Evolutionary conservation across 257 asterid species (phyloP), one percentile per base, ranked within the genome.

Genomic region (Jasminum sambac): DNA sequence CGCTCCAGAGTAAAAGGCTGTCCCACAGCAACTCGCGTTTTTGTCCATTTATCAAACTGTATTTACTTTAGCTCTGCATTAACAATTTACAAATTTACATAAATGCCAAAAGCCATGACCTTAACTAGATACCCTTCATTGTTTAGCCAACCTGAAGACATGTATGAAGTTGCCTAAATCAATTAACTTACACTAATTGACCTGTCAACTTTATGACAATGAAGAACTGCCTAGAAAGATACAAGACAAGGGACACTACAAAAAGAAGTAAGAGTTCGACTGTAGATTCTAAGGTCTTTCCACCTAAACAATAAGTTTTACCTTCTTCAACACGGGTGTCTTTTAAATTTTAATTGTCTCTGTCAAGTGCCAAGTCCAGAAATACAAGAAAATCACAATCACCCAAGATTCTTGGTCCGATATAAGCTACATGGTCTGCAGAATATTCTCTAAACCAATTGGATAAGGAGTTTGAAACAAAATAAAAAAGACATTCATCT

Each of bases 311-410:
- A 68, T 19, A 48, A 37, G 63, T 58, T 60, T 36, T 21, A 69
- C 77, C 72, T n/a, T 71, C 70, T 74, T 69, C 72, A 69, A 60
- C 77, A 70, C 71, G 40, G 44, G 2, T 71, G 52, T 57, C 7
- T 17, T 5, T 8, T 48, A n/a, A 42, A 12, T 19, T 40, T 17
- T 48, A 52, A 63, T 34, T 61, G 13, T 50, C 52, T 58, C 19
- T 36, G 34, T 37, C 48, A 66, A 52, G 70, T 60, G 59, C 66
- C 50, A 42, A 80, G 44, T 68, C 58, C 38, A 63, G 23, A 71
- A 24, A 59, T 3, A 21, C 43, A 60, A 13, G 8, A 59, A 21
- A 71, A 16, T 37, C 9, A 23, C 12, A 58, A 73, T 59, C 57
- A 38, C 6, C 34, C 44, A 19, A 17, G 44, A 61, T 52, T 43